These are phyloP conservation scores for Microascus cirrosus DNA, from an alignment of 2,329 filamentous ascomycete genomes.

Conservation along the genomic window DNA sequence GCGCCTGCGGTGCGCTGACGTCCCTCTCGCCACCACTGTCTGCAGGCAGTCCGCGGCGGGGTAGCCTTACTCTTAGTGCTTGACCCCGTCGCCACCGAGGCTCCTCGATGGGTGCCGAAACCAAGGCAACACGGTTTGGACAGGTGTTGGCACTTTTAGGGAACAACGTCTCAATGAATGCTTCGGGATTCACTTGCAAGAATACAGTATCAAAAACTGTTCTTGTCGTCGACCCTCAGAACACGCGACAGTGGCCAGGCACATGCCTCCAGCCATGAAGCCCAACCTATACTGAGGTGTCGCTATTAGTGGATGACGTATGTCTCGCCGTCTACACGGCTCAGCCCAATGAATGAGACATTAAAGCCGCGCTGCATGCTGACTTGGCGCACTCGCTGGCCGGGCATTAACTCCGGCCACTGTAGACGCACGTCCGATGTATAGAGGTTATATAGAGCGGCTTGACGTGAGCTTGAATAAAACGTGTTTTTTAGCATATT, in stretches of 20 bases:
- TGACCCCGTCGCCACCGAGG: not conserved
- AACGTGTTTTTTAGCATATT: too few species aligned
- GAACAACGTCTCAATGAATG: not conserved
- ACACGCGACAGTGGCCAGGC: not conserved
- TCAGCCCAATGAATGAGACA: too few species aligned
- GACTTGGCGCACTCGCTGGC: too few species aligned
- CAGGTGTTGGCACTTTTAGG: not conserved
- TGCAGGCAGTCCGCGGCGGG: not conserved
- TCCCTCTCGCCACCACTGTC: not conserved
- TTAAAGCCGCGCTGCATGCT: too few species aligned
- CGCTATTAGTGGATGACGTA: not conserved
- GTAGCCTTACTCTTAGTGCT: too few species aligned
- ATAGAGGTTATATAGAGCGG: not conserved
- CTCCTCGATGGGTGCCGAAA: not conserved
- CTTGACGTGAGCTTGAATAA: not conserved
- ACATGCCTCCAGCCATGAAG: not conserved
- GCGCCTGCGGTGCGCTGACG: not conserved
- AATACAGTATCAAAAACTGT: not conserved
- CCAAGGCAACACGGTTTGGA: not conserved
- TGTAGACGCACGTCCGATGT: not conserved
- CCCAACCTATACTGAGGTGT: not conserved
- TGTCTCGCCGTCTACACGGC: not conserved
- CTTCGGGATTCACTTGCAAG: not conserved
- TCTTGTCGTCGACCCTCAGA: not conserved
- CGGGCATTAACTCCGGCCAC: not conserved